Base-by-base conservation (phyloP, 2,329 filamentous ascomycete genomes). In the Raffaelea ambrosiae region DNA sequence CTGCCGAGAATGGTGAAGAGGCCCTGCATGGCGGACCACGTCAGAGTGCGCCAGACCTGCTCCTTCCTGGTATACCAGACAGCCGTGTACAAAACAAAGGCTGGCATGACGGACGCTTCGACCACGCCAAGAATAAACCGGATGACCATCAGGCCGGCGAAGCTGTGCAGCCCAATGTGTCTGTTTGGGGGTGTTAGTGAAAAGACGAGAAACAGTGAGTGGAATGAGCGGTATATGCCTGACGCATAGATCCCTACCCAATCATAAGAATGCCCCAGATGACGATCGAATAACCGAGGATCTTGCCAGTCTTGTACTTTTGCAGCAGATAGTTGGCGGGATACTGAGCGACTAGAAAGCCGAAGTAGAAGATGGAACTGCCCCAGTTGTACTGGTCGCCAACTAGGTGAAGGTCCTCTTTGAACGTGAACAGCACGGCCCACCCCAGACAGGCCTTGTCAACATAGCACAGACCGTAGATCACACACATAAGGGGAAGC, bases 51-150 rank as follows among this genome's bases (percentile, higher is more conserved):
- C 3, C 77, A 66, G 0, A 81, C 79, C 54, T 84, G 81, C 55
- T 85, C 76, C 4, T 70, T 66, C 8, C 78, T 67, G 1, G 78
- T 81, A 54, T 81, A 72, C 73, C 77, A 84, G 77, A 82, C 83
- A 3, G 72, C 72, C 0, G 79, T 83, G 38, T 84, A 77, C 2
- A 84, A 61, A 68, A 83, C 79, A 51, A 83, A 80, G 0, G 63
- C 63, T 1, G 65, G 66, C 35, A 66, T 64, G 3, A 64, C 63
- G 23, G 65, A 64, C 3, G 79, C 76, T 57, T 84, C 81, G 50
- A 83, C 82, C 22, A 81, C 76, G 55, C 81, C 81, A 1, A 83
- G 74, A 2, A 85, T 59, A 1, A 77, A 74, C 4, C 82, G 70
- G 5, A 83, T 68, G 1, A 67, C 61, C 2, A 80, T 63, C n/a